Percentiles rank a stretch among this genome's conserved stretches.
Evolutionary conservation across 2,329 filamentous ascomycete genomes (phyloP).

Genomic region (Rutstroemia sydowiana): DNA sequence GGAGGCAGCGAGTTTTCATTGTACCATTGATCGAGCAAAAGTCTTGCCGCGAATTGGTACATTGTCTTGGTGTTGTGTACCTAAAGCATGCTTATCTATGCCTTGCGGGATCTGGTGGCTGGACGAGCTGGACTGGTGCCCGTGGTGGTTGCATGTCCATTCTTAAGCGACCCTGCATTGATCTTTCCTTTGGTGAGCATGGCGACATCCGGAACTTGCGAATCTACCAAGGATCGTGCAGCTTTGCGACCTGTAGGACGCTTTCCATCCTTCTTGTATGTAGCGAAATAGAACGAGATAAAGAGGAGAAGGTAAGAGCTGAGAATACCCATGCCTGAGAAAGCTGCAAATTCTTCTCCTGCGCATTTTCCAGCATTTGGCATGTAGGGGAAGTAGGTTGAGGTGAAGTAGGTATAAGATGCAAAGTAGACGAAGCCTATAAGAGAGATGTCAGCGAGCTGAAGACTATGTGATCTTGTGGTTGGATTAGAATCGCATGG

Average conservation of each 20-base stretch:
- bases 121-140: constrained; percentile 25
- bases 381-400: constrained; percentile 77
- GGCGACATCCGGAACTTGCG: constrained; percentile 29
- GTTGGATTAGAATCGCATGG: not conserved
- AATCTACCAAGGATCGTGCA: constrained; percentile 39
- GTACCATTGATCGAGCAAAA: not conserved
- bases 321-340: constrained; percentile 84
- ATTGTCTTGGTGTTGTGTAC: not conserved
- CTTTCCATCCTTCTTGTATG: constrained; percentile 79
- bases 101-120: constrained; percentile 30
- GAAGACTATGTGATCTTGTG: constrained; percentile 9
- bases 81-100: constrained; percentile 18
- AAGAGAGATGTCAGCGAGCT: constrained; percentile 20
- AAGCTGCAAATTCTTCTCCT: constrained; percentile 93
- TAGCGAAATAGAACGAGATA: constrained; percentile 97
- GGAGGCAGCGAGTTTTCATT: not conserved
- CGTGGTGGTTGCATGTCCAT: constrained; percentile 41
- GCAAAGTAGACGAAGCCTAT: constrained; percentile 95
- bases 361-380: constrained; percentile 82
- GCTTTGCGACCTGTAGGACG: constrained; percentile 80
- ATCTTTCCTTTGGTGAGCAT: constrained; percentile 27
- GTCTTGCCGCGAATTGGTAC: not conserved
- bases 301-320: constrained; percentile 95
- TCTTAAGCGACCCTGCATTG: constrained; percentile 42
- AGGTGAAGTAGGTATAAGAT: constrained; percentile 97